Base-by-base conservation (phyloP, 192 early-diverging fungal species). In the Coemansia sp. region DNA sequence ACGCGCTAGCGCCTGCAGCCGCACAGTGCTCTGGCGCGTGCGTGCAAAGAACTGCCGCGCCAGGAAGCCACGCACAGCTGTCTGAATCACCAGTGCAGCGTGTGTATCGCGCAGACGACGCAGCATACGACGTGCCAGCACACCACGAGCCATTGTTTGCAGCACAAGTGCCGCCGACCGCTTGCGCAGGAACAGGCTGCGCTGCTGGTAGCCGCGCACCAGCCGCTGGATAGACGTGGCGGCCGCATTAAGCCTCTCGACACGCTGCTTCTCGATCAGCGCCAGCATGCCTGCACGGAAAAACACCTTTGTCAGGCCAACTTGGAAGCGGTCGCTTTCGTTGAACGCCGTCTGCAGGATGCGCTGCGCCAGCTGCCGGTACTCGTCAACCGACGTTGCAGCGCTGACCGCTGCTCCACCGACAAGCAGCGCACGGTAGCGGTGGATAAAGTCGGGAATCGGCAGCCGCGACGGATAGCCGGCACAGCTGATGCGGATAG, bases 401-500 rank as follows among this genome's bases (percentile, higher is more conserved):
- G 71, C 77, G 82, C 79, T 81, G 52, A 79, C 57, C 17, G 75
- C 55, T 4, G 82, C 76, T 38, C 80, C 75, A 3, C 34, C 44
- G 4, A 33, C 23, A 43, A 67, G 21, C 19, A 91, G 54, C 50
- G 86, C 79, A 71, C 83, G 81, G 78, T 86, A 83, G 22, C 94
- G 91, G 66, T 93, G 88, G 57, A 90, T 92, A 70, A 99, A 99
- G 53, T 97, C 95, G 25, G 82, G 81, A 73, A 90, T 97, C 14
- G 86, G 81, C 75, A 88, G 88, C 22, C 93, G 84, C 19, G 90
- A 90, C 8, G 97, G 97, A 67, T 99, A 99, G 25, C 97, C 97
- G 5, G 95, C 95, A 67, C 93, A 95, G 69, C 88, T 91, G 80
- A 99, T 99, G 37, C 94, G 89, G 73, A 99, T 99, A 9, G 97